Conservation (phyloP, 2,329 filamentous ascomycete species). For the Clarireedia hainanense region DNA sequence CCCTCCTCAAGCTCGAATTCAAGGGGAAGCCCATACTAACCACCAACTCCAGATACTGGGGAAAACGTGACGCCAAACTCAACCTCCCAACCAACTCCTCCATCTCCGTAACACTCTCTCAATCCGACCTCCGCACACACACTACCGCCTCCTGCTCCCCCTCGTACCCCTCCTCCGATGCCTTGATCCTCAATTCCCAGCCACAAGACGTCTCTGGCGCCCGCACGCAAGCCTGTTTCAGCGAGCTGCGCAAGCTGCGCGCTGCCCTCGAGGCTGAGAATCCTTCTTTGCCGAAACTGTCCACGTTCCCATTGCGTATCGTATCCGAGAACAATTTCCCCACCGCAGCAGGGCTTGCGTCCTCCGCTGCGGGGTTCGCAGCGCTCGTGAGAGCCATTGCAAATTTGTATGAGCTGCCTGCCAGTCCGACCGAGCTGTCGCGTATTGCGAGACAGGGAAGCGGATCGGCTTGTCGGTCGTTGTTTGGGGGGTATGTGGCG, state of each 20-base stretch:
- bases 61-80: constrained; percentile 86
- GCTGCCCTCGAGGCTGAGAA: constrained; percentile 65
- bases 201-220: constrained; percentile 78
- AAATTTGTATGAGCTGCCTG: constrained; percentile 78
- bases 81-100: constrained; percentile 98
- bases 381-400: constrained; percentile 78
- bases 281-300: constrained; percentile 72
- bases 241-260: constrained; percentile 72
- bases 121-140: constrained; percentile 86
- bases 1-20: constrained; percentile 8
- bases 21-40: constrained; percentile 15
- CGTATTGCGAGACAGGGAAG: constrained; percentile 89
- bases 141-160: constrained; percentile 89
- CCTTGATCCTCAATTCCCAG: constrained; percentile 76
- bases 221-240: constrained; percentile 90
- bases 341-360: constrained; percentile 83
- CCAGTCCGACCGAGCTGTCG: constrained; percentile 75
- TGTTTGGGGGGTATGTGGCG: constrained; percentile 93
- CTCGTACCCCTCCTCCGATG: constrained; percentile 58
- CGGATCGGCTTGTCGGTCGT: constrained; percentile 83
- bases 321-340: constrained; percentile 99
- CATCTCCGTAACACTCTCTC: constrained; percentile 90
- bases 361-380: constrained; percentile 62
- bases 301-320: constrained; percentile 68
- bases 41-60: constrained; percentile 64